A percentile compares a stretch with the other conserved stretches of the same genome.
Evolutionary conservation across 257 asterid species (phyloP).

Genomic region (Rubia yunnanensis): DNA sequence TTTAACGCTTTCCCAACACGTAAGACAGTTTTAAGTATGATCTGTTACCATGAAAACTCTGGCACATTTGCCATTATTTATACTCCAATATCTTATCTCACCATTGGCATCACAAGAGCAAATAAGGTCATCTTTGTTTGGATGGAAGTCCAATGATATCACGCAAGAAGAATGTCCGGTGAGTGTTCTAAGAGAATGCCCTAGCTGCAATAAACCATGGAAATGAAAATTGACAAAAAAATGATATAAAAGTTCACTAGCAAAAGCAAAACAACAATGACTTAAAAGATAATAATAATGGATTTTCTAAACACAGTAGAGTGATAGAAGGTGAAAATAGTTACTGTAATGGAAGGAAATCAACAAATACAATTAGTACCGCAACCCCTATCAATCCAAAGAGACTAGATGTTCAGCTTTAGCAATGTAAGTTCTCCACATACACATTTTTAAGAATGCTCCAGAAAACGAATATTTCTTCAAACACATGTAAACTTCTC

Average conservation of each 20-base stretch:
- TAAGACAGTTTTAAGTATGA: not conserved
- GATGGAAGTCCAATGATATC: conserved; percentile 91
- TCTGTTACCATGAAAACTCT: conserved; percentile 63
- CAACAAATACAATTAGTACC: not conserved
- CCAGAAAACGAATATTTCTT: too few relatives aligned
- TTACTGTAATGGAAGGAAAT: not conserved
- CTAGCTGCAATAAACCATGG: conserved; percentile 39
- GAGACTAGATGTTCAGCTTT: not conserved
- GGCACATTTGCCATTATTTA: conserved; percentile 58
- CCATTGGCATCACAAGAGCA: conserved; percentile 96
- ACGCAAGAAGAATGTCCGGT: conserved; percentile 87
- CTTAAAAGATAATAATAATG: not conserved
- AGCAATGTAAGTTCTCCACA: too few relatives aligned
- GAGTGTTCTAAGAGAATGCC: conserved; percentile 70
- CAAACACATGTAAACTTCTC: not conserved
- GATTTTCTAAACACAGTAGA: not conserved
- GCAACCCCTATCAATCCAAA: not conserved
- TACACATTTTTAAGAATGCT: too few relatives aligned
- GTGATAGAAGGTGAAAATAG: not conserved
- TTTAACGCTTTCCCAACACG: not conserved
- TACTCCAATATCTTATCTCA: conserved; percentile 91
- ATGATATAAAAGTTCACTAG: not conserved
- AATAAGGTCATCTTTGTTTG: conserved; percentile 85
- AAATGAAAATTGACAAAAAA: not conserved
- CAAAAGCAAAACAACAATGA: not conserved